Conservation (phyloP, 2,329 filamentous ascomycete species). For the Botryotinia globosa region DNA sequence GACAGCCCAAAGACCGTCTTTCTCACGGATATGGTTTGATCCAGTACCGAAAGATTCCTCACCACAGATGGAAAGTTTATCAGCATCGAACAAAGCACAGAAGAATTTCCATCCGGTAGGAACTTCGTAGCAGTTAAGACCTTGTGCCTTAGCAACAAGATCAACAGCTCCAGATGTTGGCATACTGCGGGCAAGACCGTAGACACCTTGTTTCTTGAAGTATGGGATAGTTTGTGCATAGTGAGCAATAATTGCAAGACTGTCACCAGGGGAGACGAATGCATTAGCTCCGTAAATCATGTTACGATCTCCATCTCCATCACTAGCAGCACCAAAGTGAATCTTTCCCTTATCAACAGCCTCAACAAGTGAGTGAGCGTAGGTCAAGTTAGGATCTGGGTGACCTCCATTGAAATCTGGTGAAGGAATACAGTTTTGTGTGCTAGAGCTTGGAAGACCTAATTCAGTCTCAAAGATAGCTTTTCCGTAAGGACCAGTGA, state of each 20-base stretch:
- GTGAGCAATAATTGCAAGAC: constrained; percentile 95
- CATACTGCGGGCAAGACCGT: constrained; percentile 94
- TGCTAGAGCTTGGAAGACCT: constrained; percentile 71
- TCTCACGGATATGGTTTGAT: constrained; percentile 98
- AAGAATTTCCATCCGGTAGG: constrained; percentile 99
- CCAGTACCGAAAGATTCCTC: constrained; percentile 98
- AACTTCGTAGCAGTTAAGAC: constrained; percentile 89
- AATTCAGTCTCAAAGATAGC: constrained; percentile 95
- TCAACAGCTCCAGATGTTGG: constrained; percentile 95
- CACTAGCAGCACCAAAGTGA: constrained; percentile 93
- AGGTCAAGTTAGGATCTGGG: constrained; percentile 96
- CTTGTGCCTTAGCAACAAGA: constrained; percentile 91
- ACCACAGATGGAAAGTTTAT: constrained; percentile 97
- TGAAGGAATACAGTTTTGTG: constrained; percentile 87
- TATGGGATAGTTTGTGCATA: constrained; percentile 95
- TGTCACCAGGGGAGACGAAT: constrained; percentile 97
- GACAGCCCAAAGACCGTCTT: constrained; percentile 96
- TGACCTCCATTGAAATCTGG: constrained; percentile 97
- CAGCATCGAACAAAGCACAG: constrained; percentile 88
- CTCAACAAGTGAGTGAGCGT: constrained; percentile 91
- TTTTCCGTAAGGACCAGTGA: constrained; percentile 91
- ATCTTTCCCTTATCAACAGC: constrained; percentile 87
- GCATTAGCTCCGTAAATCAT: constrained; percentile 99
- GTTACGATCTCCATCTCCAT: constrained; percentile 97
- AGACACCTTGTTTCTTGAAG: constrained; percentile 96